A percentile compares a stretch with the other conserved stretches of the same genome.
Conservation (phyloP, 129 eudicot genomes). For the Lactuca sativa region DNA sequence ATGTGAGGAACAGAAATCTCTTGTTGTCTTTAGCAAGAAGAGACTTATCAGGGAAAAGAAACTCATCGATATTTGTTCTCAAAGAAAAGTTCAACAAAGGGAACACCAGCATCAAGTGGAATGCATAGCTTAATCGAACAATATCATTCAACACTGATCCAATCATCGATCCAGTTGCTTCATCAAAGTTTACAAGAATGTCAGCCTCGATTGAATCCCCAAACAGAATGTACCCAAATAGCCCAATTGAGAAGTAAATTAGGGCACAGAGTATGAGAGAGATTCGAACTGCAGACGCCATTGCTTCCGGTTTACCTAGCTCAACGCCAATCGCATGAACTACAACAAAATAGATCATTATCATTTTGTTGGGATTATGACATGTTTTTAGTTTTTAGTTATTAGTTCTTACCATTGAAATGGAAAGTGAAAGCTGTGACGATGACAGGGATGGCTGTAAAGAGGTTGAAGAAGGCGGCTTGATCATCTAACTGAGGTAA, state of each 20-base stretch:
- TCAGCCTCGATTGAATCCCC: constrained; percentile 80
- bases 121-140: constrained; percentile 83
- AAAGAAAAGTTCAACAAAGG: constrained; percentile 81
- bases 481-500: constrained; percentile 60
- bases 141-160: constrained; percentile 56
- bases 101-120: constrained; percentile 88
- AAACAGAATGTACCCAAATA: constrained; percentile 79
- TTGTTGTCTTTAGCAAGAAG: constrained; percentile 47
- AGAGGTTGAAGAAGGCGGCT: constrained; percentile 77
- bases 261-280: constrained; percentile 69
- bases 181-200: constrained; percentile 83
- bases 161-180: constrained; percentile 46
- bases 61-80: constrained; percentile 70
- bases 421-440: constrained; percentile 98
- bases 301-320: constrained; percentile 70
- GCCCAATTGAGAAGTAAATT: constrained; percentile 75
- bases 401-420: constrained; percentile 63
- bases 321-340: constrained; percentile 89
- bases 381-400: no score
- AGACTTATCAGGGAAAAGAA: constrained; percentile 63
- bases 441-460: constrained; percentile 88
- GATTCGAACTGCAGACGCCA: constrained; percentile 76
- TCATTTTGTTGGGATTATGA: constrained; percentile 11
- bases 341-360: constrained; percentile 26
- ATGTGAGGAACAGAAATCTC: constrained; percentile 66